Percentiles rank a stretch among this genome's conserved stretches.
Conservation (phyloP, 495 filamentous ascomycete genomes). For the Penicillium soppii region DNA sequence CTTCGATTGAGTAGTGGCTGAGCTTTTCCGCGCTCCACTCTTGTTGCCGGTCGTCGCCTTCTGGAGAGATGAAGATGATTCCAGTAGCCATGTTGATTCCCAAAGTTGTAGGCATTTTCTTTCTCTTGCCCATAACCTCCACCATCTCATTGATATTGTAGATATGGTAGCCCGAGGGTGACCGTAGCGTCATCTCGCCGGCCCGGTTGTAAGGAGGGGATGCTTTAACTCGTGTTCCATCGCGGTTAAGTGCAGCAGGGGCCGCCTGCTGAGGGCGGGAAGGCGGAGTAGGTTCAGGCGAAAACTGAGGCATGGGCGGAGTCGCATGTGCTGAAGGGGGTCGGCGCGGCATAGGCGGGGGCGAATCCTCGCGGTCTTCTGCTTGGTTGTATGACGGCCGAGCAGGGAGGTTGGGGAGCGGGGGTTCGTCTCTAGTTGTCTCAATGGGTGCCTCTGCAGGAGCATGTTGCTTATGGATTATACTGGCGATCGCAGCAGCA, state of each 20-base stretch:
- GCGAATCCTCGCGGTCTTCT: constrained; percentile 58
- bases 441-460: constrained; percentile 23
- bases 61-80: constrained; percentile 86
- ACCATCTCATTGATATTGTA: constrained; percentile 98
- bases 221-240: constrained; percentile 39
- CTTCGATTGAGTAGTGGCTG: constrained; percentile 93
- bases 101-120: constrained; percentile 94
- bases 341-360: constrained; percentile 65
- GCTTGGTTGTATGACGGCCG: constrained; percentile 46
- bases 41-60: constrained; percentile 81
- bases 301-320: constrained; percentile 52
- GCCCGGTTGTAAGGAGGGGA: constrained; percentile 61
- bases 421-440: constrained; percentile 33
- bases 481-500: constrained; percentile 68
- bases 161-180: constrained; percentile 80
- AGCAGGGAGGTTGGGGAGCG: constrained; percentile 41
- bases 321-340: constrained; percentile 60
- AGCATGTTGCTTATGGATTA: constrained; percentile 59
- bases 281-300: constrained; percentile 36
- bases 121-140: constrained; percentile 88
- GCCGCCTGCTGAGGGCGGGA: constrained; percentile 24
- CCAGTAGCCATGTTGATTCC: constrained; percentile 86
- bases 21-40: constrained; percentile 95
- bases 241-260: constrained; percentile 31
- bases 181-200: constrained; percentile 46